Conservation (phyloP, 164 flowering plant species). For the Magnolia sinica region DNA sequence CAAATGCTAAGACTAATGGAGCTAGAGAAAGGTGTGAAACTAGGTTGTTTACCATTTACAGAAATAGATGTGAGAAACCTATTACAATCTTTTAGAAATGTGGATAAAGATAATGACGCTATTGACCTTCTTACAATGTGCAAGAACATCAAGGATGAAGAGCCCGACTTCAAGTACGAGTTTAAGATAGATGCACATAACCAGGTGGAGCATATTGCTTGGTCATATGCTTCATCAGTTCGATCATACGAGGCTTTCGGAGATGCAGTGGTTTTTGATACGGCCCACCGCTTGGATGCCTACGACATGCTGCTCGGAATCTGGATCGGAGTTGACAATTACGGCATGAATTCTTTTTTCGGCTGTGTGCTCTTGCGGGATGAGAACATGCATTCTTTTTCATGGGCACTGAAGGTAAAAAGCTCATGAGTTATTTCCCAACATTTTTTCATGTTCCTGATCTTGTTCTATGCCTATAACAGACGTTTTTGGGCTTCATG, state of each 20-base stretch:
- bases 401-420: conserved; percentile 81
- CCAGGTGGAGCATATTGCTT: conserved; percentile 71
- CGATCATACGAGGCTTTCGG: conserved; percentile 60
- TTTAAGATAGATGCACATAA: conserved; percentile 65
- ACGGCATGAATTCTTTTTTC: conserved; percentile 65
- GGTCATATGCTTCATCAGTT: conserved; percentile 68
- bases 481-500: conserved; percentile 73
- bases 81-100: conserved; percentile 64
- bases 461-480: conserved; percentile 13
- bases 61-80: conserved; percentile 79
- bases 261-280: conserved; percentile 73
- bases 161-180: conserved; percentile 60
- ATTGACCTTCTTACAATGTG: conserved; percentile 72
- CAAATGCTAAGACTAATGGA: conserved; percentile 82
- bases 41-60: conserved; percentile 71
- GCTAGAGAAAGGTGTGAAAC: conserved; percentile 72
- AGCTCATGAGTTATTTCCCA: not conserved
- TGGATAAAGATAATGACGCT: conserved; percentile 62
- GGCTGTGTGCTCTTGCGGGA: conserved; percentile 73
- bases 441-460: not conserved
- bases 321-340: conserved; percentile 82
- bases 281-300: conserved; percentile 65
- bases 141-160: conserved; percentile 63
- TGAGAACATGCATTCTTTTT: conserved; percentile 68
- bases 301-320: conserved; percentile 75